These are phyloP conservation scores for Lachancea nothofagi DNA, from an alignment of 805 yeast genomes.

Conservation along the genomic window DNA sequence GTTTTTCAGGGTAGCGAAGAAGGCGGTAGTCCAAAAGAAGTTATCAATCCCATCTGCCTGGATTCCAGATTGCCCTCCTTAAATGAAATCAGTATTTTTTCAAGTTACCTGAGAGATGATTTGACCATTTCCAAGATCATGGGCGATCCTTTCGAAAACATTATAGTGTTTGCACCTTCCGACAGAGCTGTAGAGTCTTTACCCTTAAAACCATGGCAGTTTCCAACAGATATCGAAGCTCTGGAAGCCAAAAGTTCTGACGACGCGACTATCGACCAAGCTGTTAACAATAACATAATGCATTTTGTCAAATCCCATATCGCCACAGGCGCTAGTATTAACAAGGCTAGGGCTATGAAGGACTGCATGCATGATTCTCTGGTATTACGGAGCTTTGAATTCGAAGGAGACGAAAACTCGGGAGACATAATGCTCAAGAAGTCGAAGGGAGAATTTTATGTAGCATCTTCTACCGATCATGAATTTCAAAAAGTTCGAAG, in stretches of 20 bases:
- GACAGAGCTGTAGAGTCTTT: constrained; percentile 52
- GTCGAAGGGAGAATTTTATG: constrained; percentile 33
- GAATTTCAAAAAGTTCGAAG: constrained; percentile 34
- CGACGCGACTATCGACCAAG: constrained; percentile 43
- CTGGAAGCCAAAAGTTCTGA: constrained; percentile 23
- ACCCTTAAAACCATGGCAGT: constrained; percentile 72
- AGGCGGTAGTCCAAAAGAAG: not conserved
- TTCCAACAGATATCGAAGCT: constrained; percentile 46
- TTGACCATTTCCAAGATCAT: constrained; percentile 44
- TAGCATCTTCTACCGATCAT: constrained; percentile 31
- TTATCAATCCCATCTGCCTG: constrained; percentile 10
- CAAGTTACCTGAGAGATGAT: constrained; percentile 66
- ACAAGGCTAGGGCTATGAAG: not conserved
- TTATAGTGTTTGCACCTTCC: constrained; percentile 65
- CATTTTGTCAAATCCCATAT: constrained; percentile 62
- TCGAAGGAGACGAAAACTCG: constrained; percentile 28
- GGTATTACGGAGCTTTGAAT: constrained; percentile 18
- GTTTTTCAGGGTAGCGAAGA: not conserved
- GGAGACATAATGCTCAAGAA: constrained; percentile 36
- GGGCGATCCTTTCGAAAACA: constrained; percentile 38
- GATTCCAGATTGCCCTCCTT: constrained; percentile 31
- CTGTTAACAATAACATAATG: constrained; percentile 46
- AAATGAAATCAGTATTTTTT: constrained; percentile 51
- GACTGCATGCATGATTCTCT: constrained; percentile 17
- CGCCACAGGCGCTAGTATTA: constrained; percentile 29